Percentiles rank a stretch among this genome's conserved stretches.
Conservation (phyloP, 345 rosid genomes). For the Hevea brasiliensis region DNA sequence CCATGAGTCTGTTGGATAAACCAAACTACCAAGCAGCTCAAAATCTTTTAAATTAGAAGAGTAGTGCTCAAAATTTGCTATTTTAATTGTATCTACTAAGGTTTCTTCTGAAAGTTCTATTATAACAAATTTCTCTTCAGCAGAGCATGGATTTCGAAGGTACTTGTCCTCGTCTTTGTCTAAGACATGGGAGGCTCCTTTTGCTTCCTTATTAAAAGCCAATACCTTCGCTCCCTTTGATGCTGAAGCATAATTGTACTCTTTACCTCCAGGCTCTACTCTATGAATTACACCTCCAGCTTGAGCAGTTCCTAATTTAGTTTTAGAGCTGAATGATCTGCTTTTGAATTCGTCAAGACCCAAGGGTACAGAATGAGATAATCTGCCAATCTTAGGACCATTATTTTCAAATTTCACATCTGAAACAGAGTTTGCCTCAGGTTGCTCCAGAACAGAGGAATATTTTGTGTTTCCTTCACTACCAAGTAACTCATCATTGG, state of each 20-base stretch:
- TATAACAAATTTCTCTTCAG: conserved; percentile 78
- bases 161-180: conserved; percentile 85
- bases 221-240: conserved; percentile 88
- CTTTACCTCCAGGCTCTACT: conserved; percentile 88
- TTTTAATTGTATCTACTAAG: conserved; percentile 69
- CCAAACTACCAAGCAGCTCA: conserved; percentile 85
- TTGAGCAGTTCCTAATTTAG: conserved; percentile 61
- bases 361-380: conserved; percentile 57
- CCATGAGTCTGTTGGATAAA: conserved; percentile 88
- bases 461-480: conserved; percentile 26
- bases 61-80: conserved; percentile 92
- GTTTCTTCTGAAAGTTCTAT: conserved; percentile 96
- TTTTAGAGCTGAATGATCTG: conserved; percentile 57
- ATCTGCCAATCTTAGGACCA: conserved; percentile 41
- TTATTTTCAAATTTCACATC: conserved; percentile 32
- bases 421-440: conserved; percentile 21
- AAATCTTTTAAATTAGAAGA: conserved; percentile 84
- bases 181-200: conserved; percentile 79
- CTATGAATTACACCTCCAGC: conserved; percentile 66
- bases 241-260: conserved; percentile 86
- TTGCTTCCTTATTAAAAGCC: conserved; percentile 86
- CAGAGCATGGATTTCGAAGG: conserved; percentile 89
- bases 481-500: conserved; percentile 19
- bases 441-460: conserved; percentile 27
- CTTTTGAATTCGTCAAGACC: conserved; percentile 96